Base-by-base conservation (phyloP, 768 basidiomycete species). In the Strobilomyces dryophilus region DNA sequence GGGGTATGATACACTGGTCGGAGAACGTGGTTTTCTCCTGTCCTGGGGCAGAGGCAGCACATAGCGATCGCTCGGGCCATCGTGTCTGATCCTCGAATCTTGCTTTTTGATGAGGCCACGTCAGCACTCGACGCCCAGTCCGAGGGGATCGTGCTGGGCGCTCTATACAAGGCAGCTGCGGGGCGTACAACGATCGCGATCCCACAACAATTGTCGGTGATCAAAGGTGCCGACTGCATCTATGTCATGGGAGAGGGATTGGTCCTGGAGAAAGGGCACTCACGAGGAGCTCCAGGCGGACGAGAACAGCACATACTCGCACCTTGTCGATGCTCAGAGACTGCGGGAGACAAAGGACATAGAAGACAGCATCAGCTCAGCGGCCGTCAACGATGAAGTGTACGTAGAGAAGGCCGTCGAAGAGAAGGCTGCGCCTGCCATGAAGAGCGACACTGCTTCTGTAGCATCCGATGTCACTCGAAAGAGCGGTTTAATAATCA, bases 61-160 rank as follows among this genome's bases (percentile, higher is more conserved):
- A 76, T 93, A 36, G 92, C 92, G 3, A 95, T 93, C 62, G 92
- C 92, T 34, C 85, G 90, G 45, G 89, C 90, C 7, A 90, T 92
- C 61, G 90, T 93, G 42, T 46, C 89, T 4, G 87, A 94, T 67
- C 92, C 92, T 3, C 77, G 82, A 32, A 88, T 95, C 53, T 72
- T 95, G 20, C 77, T 95, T n/a, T 79, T 95, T 43, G 92, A 95
- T 55, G 92, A 95, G 60, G 90, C 88, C 11, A 94, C 92, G 1
- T 84, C 83, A 57, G 92, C 92, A 34, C 77, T 94, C n/a, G 92
- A 94, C 71, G 91, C 91, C 0, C 89, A 88, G 60, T 89, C 87
- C 3, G 85, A 87, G 65, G 91, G 89, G 53, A 78, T 94, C 53
- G 92, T 95, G 0, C 92, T 94, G 71, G 87, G 93, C 67, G 92